Base-by-base conservation (phyloP, 495 filamentous ascomycete species). In the Aspergillus conjunctus region DNA sequence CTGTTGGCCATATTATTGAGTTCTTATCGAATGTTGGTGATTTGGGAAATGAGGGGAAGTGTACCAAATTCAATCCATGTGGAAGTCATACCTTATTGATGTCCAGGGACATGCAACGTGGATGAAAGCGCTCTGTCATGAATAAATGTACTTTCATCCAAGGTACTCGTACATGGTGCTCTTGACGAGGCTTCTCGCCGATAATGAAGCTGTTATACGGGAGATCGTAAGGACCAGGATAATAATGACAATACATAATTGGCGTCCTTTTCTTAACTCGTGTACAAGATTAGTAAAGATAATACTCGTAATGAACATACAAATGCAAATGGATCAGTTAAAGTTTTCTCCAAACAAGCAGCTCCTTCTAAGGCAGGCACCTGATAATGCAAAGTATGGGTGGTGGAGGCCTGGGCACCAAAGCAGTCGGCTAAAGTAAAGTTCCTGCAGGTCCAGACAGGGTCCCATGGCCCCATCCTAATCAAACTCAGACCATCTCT, bases 391-490 rank as follows among this genome's bases (percentile, higher is more conserved):
- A 20, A 21, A 48, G 3, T 20, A 17, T 48, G 18, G 18, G 18
- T 12, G n/a, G 44, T 48, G n/a, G 44, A 59, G 57, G 50, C 56
- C 39, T 39, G 37, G 30, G 46, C 52, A 59, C 49, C 54, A 55
- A 56, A 49, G 41, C 60, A 60, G 54, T 41, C 55, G 30, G 51
- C 66, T 63, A 68, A 68, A 20, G 62, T 53, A 45, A 62, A 61
- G 62, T 62, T 68, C 56, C 66, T 68, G 66, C 66, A 68, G 66
- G 66, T 68, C 66, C 66, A 53, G 53, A 57, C 61, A 63, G 56
- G 61, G 58, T 68, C 66, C 60, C 58, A 33, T 20, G 45, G 51
- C 51, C 50, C 52, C 59, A 43, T 56, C 59, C 31, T 39, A 48
- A 59, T 51, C 59, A 60, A 60, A 51, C 32, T 37, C 51, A 54